Evolutionary conservation across 2,329 filamentous ascomycete species (phyloP).

Genomic region (Fonsecaea pedrosoi): DNA sequence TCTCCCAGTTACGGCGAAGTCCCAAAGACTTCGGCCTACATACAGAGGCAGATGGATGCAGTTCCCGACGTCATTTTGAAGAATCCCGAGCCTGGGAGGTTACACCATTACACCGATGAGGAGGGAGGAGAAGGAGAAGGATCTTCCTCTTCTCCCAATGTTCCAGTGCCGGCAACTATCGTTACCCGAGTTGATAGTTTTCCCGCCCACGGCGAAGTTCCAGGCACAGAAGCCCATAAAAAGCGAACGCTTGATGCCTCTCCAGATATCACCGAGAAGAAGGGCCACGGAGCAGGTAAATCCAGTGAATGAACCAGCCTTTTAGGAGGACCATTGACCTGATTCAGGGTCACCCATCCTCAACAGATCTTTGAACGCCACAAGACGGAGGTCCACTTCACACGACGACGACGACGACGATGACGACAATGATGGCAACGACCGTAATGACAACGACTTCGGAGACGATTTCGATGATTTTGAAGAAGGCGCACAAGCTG

Average conservation of each 20-base stretch:
- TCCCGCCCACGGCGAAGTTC: slow-evolving; percentile 46
- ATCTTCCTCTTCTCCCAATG: slow-evolving; percentile 21
- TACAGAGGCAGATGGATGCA: slow-evolving; percentile 64
- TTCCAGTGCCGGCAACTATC: slow-evolving; percentile 51
- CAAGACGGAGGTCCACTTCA: slow-evolving; percentile 44
- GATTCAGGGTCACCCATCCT: slow-evolving; percentile 64
- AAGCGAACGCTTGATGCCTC: slow-evolving; percentile 51
- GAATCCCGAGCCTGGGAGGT: slow-evolving; percentile 43
- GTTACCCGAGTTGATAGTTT: slow-evolving; percentile 53
- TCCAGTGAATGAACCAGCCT: slow-evolving; percentile 43
- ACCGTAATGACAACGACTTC: slow-evolving; percentile 65
- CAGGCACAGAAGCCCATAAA: slow-evolving; percentile 48
- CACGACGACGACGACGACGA: slow-evolving; percentile 33
- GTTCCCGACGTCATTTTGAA: slow-evolving; percentile 64
- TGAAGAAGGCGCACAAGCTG: slow-evolving; percentile 58
- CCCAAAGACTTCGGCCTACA: slow-evolving; percentile 65
- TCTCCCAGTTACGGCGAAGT: slow-evolving; percentile 66
- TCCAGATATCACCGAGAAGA: slow-evolving; percentile 52
- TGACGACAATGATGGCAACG: slow-evolving; percentile 37
- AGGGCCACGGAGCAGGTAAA: slow-evolving; percentile 64
- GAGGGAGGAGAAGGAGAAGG: not conserved
- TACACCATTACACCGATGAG: slow-evolving; percentile 20
- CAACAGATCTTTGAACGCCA: slow-evolving; percentile 52
- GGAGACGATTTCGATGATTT: slow-evolving; percentile 66
- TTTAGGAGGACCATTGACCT: slow-evolving; percentile 65